Evolutionary conservation across 352 stramenopile species (phyloP).

Genomic region (Globisporangium nunn): DNA sequence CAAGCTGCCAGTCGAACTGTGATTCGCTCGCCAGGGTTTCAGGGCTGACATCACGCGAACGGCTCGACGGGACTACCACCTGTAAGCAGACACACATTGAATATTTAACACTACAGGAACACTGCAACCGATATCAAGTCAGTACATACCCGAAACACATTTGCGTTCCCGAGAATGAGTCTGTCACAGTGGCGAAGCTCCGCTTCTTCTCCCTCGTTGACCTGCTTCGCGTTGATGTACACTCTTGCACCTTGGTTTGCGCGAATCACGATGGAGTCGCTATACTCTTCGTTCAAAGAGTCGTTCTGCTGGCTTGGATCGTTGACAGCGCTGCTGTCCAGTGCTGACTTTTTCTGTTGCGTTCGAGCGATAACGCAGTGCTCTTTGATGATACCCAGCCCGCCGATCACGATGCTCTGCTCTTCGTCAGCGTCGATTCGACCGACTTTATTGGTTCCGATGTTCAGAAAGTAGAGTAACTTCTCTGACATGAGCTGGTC

Average conservation of each 20-base stretch:
- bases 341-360: background rate
- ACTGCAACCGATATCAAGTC: no score
- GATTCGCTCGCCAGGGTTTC: slow-evolving; percentile 40
- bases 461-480: slow-evolving; percentile 70
- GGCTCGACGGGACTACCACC: slow-evolving; percentile 50
- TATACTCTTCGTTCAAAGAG: background rate
- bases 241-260: slow-evolving; percentile 41
- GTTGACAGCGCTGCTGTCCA: background rate
- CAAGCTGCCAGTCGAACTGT: slow-evolving; percentile 65
- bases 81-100: slow-evolving; percentile 1
- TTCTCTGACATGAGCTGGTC: slow-evolving; percentile 84
- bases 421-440: slow-evolving; percentile 52
- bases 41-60: slow-evolving; percentile 12
- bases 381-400: slow-evolving; percentile 72
- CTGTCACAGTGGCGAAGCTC: slow-evolving; percentile 58
- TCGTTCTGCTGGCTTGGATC: background rate
- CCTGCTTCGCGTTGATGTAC: slow-evolving; percentile 58
- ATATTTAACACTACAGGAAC: background rate
- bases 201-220: slow-evolving; percentile 28
- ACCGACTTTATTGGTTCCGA: slow-evolving; percentile 52
- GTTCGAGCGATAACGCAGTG: slow-evolving; percentile 44
- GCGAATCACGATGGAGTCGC: slow-evolving; percentile 24
- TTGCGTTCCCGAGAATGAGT: slow-evolving; percentile 68
- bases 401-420: slow-evolving; percentile 73
- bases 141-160: slow-evolving; percentile 52